Percentiles rank a stretch among this genome's conserved stretches.
Evolutionary conservation across 2,329 filamentous ascomycete species (phyloP).

Genomic region (Phialophora expanda): DNA sequence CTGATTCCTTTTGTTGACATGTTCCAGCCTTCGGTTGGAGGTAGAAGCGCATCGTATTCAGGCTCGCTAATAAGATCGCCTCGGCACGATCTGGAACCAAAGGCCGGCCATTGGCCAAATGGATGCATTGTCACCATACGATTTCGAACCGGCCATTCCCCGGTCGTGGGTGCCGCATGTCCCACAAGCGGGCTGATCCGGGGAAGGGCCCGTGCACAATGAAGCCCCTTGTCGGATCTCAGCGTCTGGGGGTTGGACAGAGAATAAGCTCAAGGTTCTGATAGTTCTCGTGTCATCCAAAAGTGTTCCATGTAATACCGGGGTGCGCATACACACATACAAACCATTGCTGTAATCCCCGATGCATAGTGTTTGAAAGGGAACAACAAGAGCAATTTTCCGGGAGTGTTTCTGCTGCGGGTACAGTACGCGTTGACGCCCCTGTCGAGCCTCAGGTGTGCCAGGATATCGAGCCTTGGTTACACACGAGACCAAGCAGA

Average conservation of each 20-base stretch:
- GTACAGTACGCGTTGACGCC: not conserved
- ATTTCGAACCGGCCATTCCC: not conserved
- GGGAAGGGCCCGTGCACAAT: conserved; percentile 4
- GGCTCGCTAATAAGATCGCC: not conserved
- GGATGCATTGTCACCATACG: not conserved
- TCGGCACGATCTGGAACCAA: not conserved
- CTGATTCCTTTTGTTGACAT: not conserved
- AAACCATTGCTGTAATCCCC: not conserved
- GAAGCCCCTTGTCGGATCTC: not conserved
- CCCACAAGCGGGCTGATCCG: conserved; percentile 4
- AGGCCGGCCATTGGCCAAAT: not conserved
- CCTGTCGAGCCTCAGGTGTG: not conserved
- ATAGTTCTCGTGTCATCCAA: conserved; percentile 3
- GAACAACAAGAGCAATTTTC: not conserved
- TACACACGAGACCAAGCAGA: not conserved
- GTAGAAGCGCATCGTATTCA: not conserved
- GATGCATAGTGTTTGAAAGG: not conserved
- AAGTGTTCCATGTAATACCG: not conserved
- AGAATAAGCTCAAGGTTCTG: conserved; percentile 8
- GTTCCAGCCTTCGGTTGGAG: not conserved
- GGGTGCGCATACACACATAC: not conserved
- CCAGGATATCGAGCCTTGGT: conserved; percentile 7
- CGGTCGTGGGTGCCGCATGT: not conserved
- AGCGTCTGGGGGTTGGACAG: not conserved
- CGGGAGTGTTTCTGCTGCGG: not conserved